A percentile compares a stretch with the other conserved stretches of the same genome.
Evolutionary conservation across 2,329 filamentous ascomycete genomes (phyloP).

Genomic region (Ceratocystis papillata): DNA sequence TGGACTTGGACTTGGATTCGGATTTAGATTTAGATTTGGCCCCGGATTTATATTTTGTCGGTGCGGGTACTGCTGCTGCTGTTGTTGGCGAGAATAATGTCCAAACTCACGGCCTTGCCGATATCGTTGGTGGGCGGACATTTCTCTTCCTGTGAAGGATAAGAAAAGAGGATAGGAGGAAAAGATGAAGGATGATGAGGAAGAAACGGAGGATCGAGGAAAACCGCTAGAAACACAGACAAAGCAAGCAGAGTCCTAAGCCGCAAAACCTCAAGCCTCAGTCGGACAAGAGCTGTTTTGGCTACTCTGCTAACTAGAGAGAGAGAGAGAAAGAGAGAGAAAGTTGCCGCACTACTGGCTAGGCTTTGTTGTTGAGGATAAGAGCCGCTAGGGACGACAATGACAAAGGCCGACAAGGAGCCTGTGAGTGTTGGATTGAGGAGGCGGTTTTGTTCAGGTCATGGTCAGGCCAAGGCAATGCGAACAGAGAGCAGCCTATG

Average conservation of each 20-base stretch:
- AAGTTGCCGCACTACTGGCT: background rate
- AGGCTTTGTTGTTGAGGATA: too few species aligned
- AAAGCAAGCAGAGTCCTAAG: background rate
- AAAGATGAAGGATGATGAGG: background rate
- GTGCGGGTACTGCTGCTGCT: background rate
- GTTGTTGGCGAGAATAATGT: background rate
- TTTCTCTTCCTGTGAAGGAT: background rate
- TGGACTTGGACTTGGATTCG: too few species aligned
- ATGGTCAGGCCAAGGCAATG: too few species aligned
- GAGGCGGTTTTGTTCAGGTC: too few species aligned
- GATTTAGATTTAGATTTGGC: background rate
- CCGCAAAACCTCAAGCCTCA: too few species aligned
- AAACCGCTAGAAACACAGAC: background rate
- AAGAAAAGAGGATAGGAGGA: background rate
- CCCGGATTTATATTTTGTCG: background rate
- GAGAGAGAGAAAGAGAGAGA: background rate
- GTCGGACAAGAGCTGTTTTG: background rate
- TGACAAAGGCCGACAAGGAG: too few species aligned
- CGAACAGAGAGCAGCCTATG: too few species aligned
- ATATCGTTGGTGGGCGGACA: conserved; percentile 14
- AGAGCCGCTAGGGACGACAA: too few species aligned
- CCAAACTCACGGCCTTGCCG: conserved; percentile 18
- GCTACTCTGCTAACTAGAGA: background rate
- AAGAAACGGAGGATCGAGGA: background rate
- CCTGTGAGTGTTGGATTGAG: too few species aligned